Conservation (phyloP, 148 eudicot species). For the Polygonum maritimum region DNA sequence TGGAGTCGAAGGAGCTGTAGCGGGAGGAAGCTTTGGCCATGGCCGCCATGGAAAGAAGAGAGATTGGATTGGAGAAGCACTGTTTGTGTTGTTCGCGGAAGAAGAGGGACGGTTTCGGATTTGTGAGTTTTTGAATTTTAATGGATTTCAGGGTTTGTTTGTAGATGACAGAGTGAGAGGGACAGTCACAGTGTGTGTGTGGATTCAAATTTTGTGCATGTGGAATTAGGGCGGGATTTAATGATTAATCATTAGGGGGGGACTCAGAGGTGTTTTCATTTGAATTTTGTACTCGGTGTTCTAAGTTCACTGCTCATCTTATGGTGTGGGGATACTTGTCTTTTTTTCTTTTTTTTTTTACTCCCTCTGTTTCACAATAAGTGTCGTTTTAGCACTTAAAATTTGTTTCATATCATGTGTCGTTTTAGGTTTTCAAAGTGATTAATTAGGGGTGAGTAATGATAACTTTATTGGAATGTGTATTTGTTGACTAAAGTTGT, state of each 20-base stretch:
- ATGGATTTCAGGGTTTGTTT: background rate
- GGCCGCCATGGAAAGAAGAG: constrained; percentile 12
- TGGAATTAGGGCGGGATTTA: constrained; percentile 4
- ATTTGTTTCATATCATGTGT: no score
- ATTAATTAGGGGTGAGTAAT: no score
- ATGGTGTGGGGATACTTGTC: background rate
- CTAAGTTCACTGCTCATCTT: background rate
- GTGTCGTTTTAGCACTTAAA: no score
- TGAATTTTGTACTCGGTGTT: background rate
- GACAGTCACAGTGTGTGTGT: background rate
- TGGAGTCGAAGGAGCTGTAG: constrained; percentile 40
- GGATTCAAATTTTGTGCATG: background rate
- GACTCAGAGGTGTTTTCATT: background rate
- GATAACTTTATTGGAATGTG: no score
- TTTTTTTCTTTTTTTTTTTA: no score
- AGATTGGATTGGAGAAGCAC: background rate
- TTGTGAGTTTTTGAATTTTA: background rate
- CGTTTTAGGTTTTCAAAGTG: no score
- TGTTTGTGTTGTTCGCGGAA: background rate
- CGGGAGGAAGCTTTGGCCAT: constrained; percentile 34
- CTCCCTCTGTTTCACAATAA: no score
- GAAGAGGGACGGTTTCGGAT: background rate
- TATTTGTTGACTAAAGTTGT: no score
- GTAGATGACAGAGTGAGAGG: background rate
- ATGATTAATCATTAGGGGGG: background rate